Conservation (phyloP, 2,329 filamentous ascomycete species). For the Colletotrichum cuscutae region DNA sequence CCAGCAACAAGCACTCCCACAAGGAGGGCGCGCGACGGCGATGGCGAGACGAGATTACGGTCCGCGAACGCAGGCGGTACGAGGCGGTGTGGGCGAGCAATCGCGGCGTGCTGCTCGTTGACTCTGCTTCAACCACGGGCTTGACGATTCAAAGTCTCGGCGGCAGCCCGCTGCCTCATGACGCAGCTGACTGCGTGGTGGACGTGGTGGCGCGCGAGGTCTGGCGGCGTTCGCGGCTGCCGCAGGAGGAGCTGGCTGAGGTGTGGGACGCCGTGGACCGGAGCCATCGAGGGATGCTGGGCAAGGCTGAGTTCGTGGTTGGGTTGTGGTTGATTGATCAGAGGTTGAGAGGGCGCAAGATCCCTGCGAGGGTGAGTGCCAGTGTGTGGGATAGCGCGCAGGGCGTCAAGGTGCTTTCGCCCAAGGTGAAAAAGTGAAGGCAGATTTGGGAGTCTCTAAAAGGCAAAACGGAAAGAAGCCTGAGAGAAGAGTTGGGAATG, state of each 20-base stretch:
- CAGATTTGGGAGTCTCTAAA: no score
- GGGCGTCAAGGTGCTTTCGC: constrained; percentile 53
- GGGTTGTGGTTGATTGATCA: constrained; percentile 87
- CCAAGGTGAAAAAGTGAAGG: constrained; percentile 39
- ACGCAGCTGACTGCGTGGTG: constrained; percentile 63
- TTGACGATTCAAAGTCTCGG: neutral
- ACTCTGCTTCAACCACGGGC: neutral
- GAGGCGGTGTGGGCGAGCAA: constrained; percentile 89
- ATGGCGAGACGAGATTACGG: constrained; percentile 81
- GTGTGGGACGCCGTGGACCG: constrained; percentile 82
- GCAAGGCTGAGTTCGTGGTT: constrained; percentile 80
- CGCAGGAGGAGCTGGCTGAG: constrained; percentile 74
- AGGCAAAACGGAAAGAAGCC: neutral
- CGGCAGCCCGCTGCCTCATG: constrained; percentile 23
- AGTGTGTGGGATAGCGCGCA: constrained; percentile 81
- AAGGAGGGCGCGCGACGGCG: constrained; percentile 79
- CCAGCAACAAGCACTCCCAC: constrained; percentile 75
- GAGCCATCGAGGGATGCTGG: constrained; percentile 63
- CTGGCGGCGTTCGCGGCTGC: constrained; percentile 77
- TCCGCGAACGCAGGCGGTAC: constrained; percentile 80
- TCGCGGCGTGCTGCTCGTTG: constrained; percentile 62
- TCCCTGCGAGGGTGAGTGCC: constrained; percentile 75
- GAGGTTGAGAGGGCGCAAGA: constrained; percentile 80
- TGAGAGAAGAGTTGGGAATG: neutral
- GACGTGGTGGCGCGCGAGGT: constrained; percentile 79